Percentiles rank a stretch among this genome's conserved stretches.
Conservation (phyloP, 106 monocot genomes). For the Allium cepa region DNA sequence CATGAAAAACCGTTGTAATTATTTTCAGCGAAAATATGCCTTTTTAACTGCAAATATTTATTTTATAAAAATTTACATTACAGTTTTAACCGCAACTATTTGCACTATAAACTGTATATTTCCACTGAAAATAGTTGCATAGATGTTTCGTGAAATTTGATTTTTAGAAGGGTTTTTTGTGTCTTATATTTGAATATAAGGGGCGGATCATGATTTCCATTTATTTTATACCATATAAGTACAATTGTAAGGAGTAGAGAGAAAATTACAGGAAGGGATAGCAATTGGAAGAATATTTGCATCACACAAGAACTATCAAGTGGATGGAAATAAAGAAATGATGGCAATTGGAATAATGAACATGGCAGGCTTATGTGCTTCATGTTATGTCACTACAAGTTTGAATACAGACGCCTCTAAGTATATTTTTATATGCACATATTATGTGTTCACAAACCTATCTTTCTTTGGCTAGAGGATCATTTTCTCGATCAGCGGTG, state of each 20-base stretch:
- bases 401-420: not conserved
- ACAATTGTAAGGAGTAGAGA: too few species aligned
- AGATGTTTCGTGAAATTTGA: too few species aligned
- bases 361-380: conserved; percentile 89
- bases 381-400: conserved; percentile 94
- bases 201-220: too few species aligned
- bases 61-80: not conserved
- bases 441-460: too few species aligned
- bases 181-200: too few species aligned
- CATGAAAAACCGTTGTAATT: too few species aligned
- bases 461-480: conserved; percentile 17
- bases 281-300: conserved; percentile 96
- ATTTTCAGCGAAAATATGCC: too few species aligned
- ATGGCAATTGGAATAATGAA: conserved; percentile 93
- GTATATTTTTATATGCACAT: too few species aligned
- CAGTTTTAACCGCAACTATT: not conserved
- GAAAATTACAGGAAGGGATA: conserved; percentile 67
- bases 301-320: conserved; percentile 79
- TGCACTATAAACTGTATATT: too few species aligned
- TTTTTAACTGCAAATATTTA: not conserved
- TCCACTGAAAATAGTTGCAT: too few species aligned
- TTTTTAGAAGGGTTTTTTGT: too few species aligned
- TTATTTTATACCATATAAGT: too few species aligned
- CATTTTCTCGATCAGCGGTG: conserved; percentile 36
- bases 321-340: conserved; percentile 98